Percentiles rank a stretch among this genome's conserved stretches.
Conservation (phyloP, 164 flowering plant species). For the Hamamelis virginiana region DNA sequence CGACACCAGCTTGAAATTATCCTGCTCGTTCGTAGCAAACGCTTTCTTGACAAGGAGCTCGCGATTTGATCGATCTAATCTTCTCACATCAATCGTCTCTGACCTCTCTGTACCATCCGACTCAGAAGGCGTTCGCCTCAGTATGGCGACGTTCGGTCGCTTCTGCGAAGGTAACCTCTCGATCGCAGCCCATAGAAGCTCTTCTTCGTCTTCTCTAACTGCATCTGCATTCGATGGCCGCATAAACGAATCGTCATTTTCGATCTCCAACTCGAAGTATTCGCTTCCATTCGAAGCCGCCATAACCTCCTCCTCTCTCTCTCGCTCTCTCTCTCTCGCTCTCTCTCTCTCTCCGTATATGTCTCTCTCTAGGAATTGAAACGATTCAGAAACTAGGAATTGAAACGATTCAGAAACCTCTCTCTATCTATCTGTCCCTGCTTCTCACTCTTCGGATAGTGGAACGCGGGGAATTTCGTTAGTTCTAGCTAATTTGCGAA, state of each 20-base stretch:
- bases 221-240: constrained; percentile 65
- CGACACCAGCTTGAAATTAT: constrained; percentile 63
- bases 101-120: constrained; percentile 10
- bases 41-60: constrained; percentile 70
- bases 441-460: no score
- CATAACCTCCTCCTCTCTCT: constrained; percentile 13
- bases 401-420: no score
- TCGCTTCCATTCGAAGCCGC: constrained; percentile 80
- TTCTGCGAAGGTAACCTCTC: constrained; percentile 63
- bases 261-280: constrained; percentile 51
- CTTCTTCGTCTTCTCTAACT: constrained; percentile 62
- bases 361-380: no score
- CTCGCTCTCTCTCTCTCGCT: constrained; percentile 5
- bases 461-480: no score
- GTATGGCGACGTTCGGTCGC: constrained; percentile 50
- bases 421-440: no score
- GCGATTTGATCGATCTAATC: constrained; percentile 49
- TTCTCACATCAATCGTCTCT: constrained; percentile 64
- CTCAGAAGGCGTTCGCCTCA: constrained; percentile 35
- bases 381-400: no score
- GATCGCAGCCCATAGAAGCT: constrained; percentile 80
- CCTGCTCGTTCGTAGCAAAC: constrained; percentile 74
- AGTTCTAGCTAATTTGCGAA: no score
- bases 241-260: constrained; percentile 24
- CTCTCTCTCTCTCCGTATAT: neutral